A percentile compares a stretch with the other conserved stretches of the same genome.
These are phyloP conservation scores for Penicillium lividum DNA, from an alignment of 495 filamentous ascomycete species.

Conservation along the genomic window DNA sequence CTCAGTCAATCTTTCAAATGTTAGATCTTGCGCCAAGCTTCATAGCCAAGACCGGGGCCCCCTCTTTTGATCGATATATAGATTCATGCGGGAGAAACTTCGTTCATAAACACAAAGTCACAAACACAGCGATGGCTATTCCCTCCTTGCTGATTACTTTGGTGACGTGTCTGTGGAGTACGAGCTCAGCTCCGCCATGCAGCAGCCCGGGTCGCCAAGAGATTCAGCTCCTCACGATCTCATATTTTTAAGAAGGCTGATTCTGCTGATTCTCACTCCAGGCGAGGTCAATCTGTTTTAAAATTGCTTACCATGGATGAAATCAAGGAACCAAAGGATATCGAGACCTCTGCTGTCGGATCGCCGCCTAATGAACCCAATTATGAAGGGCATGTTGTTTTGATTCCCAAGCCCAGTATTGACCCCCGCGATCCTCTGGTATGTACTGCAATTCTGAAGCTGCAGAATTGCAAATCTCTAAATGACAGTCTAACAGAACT, in stretches of 20 bases:
- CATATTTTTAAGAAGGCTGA: too few species aligned
- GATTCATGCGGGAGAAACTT: too few species aligned
- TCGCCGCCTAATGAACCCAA: neutral
- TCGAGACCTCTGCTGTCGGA: slow-evolving; percentile 4
- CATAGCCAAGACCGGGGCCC: neutral
- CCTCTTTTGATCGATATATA: too few species aligned
- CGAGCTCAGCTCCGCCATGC: neutral
- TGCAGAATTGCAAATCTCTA: neutral
- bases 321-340: slow-evolving; percentile 12
- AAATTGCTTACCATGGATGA: slow-evolving; percentile 7
- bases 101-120: too few species aligned
- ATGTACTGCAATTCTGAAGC: slow-evolving; percentile 9
- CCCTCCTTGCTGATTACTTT: neutral
- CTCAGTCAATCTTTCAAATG: too few species aligned
- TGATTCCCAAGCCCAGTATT: slow-evolving; percentile 49
- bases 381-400: slow-evolving; percentile 31
- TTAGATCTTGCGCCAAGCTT: neutral
- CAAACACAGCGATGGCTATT: neutral
- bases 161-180: neutral
- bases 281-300: neutral
- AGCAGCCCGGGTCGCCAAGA: neutral
- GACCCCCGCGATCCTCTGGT: slow-evolving; percentile 50
- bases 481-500: slow-evolving; percentile 35
- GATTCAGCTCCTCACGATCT: neutral
- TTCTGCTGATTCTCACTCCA: neutral